Base-by-base conservation (phyloP, 768 basidiomycete genomes). In the Psilocybe azurescens region DNA sequence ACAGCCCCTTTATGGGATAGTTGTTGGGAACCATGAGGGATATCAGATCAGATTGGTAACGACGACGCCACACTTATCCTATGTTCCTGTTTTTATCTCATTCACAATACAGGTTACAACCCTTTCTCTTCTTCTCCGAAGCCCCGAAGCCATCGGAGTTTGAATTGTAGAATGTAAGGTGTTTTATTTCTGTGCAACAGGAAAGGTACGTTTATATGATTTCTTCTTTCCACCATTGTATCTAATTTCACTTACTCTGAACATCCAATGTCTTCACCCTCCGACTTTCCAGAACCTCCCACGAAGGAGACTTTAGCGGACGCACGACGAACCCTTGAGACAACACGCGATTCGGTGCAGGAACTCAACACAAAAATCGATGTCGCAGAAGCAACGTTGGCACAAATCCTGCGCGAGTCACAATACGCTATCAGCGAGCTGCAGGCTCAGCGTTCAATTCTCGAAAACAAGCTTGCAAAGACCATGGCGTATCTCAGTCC, bases 401-500 rank as follows among this genome's bases (percentile, higher is more conserved):
- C 85, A 1, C 80, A 84, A 74, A 78, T 90, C 63, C 78, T 93
- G 41, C 71, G 76, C 8, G 87, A 89, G 53, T 81, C 82, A 5
- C 78, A 79, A 73, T 74, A 72, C 52, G 75, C 79, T 14, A 91
- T 93, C 66, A 75, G 77, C 44, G 82, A 83, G 53, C 71, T 92
- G 67, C 75, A 83, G 66, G 64, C 68, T 39, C 84, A 90, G 67
- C 83, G 81, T 51, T 71, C 69, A 14, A 68, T 61, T 5, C 65
- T 91, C 20, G 82, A 89, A 69, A 76, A 83, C 29, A 77, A 78
- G 47, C 77, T 86, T 41, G 72, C 74, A 30, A 77, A 76, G 24
- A 82, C 87, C 3, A 75, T 81, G 71, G 88, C 88, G 1, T 93
- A 90, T 69, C 79, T 93, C 59, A 84, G 91, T 10, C 90, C 90